Conservation (phyloP, 139 green algal species). For the Tetradesmus obliquus region DNA sequence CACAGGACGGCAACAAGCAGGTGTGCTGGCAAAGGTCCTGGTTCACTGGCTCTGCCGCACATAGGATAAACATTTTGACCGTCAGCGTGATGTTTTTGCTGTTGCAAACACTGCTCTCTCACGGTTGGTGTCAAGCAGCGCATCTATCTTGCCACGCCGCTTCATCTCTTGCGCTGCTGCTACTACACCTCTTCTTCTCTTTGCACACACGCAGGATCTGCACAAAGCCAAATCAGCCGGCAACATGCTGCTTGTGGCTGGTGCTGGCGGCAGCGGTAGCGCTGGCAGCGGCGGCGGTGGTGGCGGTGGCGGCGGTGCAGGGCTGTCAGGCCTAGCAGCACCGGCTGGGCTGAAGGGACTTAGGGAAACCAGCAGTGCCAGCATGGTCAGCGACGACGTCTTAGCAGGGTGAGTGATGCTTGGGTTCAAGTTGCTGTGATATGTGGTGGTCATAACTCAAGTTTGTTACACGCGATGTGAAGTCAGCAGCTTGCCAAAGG, state of each 20-base stretch:
- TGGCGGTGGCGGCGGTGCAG: background rate
- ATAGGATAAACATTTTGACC: too few species aligned
- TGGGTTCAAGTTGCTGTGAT: background rate
- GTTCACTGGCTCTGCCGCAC: too few species aligned
- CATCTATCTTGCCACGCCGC: too few species aligned
- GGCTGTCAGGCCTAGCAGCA: background rate
- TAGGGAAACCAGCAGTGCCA: conserved; percentile 12
- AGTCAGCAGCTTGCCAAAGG: too few species aligned
- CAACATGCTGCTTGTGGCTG: conserved; percentile 7
- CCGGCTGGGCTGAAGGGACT: conserved; percentile 21
- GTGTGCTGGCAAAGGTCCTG: background rate
- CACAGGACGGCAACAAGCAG: background rate
- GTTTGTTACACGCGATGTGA: too few species aligned
- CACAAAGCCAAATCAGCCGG: conserved; percentile 41
- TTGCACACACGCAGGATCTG: too few species aligned
- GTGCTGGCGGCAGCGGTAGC: background rate
- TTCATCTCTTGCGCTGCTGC: too few species aligned
- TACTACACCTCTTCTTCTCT: too few species aligned
- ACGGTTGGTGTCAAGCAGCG: too few species aligned
- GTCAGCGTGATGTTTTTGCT: too few species aligned
- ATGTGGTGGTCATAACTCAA: too few species aligned
- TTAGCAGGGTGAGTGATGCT: conserved; percentile 26
- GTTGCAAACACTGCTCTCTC: too few species aligned
- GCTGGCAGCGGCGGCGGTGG: background rate
- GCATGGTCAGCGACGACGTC: conserved; percentile 22